Base-by-base conservation (phyloP, 257 asterid species). In the Coffea eugenioides region DNA sequence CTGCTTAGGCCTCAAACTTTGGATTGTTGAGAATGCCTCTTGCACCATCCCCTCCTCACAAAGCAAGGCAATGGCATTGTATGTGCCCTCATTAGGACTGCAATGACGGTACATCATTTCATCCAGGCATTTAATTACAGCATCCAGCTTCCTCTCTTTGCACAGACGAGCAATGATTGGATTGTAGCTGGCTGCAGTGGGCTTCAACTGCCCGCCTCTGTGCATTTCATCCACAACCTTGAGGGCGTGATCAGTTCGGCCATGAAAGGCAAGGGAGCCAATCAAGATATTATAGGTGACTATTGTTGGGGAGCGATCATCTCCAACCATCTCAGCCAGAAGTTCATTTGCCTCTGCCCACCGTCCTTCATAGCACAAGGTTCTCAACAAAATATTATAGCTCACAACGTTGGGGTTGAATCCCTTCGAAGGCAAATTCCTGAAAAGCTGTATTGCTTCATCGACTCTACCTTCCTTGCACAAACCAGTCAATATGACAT, bases 311-410 rank as follows among this genome's bases (percentile, higher is more conserved):
- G 91, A 66, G 0, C 91, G 73, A 1, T 89, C 93, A 23, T 90
- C 92, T 7, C 98, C 93, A 57, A 82, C 97, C 99, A 95, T 95
- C 80, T 88, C 91, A 0, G 89, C 88, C 6, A 95, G 89, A 82
- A 93, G 94, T 87, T 84, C 85, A 52, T 95, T 95, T 0, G 97
- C 98, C 85, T 90, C 99, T 45, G 77, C 91, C 99, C 98, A 95
- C 2, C 92, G 90, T 57, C 93, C 97, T 14, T 86, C 90, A 16
- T 83, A 86, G 83, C 98, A 95, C 88, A 95, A 87, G 80, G 90
- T 88, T 87, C 95, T 91, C 94, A 95, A 84, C 89, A 95, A 73
- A 51, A 95, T 93, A 77, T 93, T 95, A 84, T 88, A 93, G 90
- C 97, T 95, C 81, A 95, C 97, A 45, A 88, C 97, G 79, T 92